Evolutionary conservation across 495 filamentous ascomycete species (phyloP).

Genomic region (Lentithecium fluviatile): DNA sequence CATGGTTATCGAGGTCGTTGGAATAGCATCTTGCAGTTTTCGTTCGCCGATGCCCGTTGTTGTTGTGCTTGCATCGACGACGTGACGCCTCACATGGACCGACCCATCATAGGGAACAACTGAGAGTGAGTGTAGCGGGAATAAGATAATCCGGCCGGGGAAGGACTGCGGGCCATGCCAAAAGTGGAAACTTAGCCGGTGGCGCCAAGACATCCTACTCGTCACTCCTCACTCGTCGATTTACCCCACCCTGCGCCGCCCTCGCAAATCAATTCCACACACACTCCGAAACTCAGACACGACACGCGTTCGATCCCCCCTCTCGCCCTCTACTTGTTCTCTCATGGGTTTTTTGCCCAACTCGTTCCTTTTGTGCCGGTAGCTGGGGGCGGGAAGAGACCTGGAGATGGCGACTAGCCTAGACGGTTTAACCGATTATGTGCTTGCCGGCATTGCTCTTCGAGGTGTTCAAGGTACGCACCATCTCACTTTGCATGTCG

Average conservation of each 20-base stretch:
- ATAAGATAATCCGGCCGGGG: neutral
- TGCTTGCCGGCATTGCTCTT: slow-evolving; percentile 70
- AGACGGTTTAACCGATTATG: slow-evolving; percentile 68
- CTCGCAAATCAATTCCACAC: neutral
- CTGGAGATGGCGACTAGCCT: slow-evolving; percentile 63
- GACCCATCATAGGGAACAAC: too few species aligned
- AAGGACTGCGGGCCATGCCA: neutral
- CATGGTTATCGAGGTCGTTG: slow-evolving; percentile 5
- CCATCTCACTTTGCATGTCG: slow-evolving; percentile 15
- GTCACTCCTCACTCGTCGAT: neutral
- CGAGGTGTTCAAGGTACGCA: slow-evolving; percentile 68
- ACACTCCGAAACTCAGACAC: neutral
- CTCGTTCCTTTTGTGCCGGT: neutral
- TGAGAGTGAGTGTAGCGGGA: too few species aligned
- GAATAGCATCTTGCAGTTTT: neutral
- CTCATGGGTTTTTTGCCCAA: neutral
- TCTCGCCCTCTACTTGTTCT: neutral
- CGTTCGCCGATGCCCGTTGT: too few species aligned
- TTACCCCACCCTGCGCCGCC: neutral
- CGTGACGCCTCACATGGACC: too few species aligned
- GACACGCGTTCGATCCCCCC: neutral
- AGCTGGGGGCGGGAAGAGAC: slow-evolving; percentile 21
- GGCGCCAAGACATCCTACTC: too few species aligned
- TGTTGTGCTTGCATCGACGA: too few species aligned
- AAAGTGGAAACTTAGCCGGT: too few species aligned